A percentile compares a stretch with the other conserved stretches of the same genome.
phyloP scores from a whole-genome alignment of 768 basidiomycete genomes.

The Lentinula detonsa region DNA sequence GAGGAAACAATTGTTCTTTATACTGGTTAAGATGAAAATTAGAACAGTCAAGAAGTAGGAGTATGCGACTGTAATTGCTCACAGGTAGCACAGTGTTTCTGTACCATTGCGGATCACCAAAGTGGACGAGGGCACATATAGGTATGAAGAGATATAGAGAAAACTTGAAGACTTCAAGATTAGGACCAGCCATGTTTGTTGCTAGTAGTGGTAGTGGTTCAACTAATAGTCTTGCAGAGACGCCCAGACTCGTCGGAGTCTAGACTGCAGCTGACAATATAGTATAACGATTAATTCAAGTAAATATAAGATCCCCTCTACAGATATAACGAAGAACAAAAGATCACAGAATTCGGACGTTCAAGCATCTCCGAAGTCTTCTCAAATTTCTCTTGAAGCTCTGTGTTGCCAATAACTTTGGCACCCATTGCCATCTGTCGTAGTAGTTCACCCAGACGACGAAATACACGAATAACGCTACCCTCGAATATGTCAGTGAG shows the following conservation, averaged over 20 bases:
- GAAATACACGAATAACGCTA: conserved; percentile 92
- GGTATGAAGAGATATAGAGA: conserved; percentile 83
- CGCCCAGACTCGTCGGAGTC: too few relatives aligned
- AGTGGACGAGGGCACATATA: conserved; percentile 73
- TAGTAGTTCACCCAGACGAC: conserved; percentile 88
- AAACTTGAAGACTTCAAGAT: conserved; percentile 90
- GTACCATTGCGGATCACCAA: conserved; percentile 89
- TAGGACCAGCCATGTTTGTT: conserved; percentile 60
- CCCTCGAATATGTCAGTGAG: conserved; percentile 97
- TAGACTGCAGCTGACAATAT: too few relatives aligned
- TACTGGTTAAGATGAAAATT: conserved; percentile 37
- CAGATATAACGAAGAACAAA: conserved; percentile 81
- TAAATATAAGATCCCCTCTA: conserved; percentile 17
- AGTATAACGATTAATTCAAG: too few relatives aligned
- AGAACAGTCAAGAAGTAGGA: not conserved
- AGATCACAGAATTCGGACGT: conserved; percentile 89
- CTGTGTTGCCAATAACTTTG: conserved; percentile 93
- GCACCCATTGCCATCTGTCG: conserved; percentile 95
- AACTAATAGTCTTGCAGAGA: not conserved
- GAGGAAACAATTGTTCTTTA: conserved; percentile 65
- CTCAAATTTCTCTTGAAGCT: conserved; percentile 91
- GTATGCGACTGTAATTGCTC: conserved; percentile 18
- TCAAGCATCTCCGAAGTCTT: conserved; percentile 90
- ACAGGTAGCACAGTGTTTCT: conserved; percentile 71
- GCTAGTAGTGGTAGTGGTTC: not conserved